Percentiles rank a stretch among this genome's conserved stretches.
Conservation (phyloP, 2,329 filamentous ascomycete genomes). For the Chaetomiaceae sp. region DNA sequence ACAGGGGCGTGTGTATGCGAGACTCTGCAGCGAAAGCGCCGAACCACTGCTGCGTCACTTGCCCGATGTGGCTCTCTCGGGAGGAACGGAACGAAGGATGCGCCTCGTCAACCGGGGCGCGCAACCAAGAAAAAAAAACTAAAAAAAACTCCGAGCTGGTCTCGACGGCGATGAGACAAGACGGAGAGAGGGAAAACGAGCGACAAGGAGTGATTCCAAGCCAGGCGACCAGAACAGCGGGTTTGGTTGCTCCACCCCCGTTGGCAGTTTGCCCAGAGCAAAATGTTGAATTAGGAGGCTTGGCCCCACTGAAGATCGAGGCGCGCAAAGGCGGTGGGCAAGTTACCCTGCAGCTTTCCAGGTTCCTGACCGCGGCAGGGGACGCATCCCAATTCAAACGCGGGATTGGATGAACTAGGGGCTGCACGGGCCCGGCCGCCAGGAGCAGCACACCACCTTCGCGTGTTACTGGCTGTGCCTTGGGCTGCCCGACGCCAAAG, state of each 20-base stretch:
- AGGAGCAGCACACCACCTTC: too few species aligned
- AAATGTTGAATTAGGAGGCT: constrained; percentile 26
- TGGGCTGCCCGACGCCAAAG: too few species aligned
- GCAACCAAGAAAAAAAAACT: too few species aligned
- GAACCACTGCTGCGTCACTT: background rate
- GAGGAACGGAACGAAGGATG: background rate
- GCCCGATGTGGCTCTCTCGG: background rate
- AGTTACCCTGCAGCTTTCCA: constrained; percentile 10
- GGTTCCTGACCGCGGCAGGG: background rate
- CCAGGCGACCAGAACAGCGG: background rate
- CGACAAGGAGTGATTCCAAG: constrained; percentile 12
- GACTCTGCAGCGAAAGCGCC: background rate
- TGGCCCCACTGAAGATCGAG: constrained; percentile 20
- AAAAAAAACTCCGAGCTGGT: background rate
- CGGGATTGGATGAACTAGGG: constrained; percentile 11
- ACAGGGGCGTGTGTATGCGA: background rate
- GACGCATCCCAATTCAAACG: constrained; percentile 9
- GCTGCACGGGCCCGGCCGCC: background rate
- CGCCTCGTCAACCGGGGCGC: constrained; percentile 1
- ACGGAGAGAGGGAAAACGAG: constrained; percentile 15
- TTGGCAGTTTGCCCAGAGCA: constrained; percentile 2
- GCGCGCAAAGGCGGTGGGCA: constrained; percentile 19
- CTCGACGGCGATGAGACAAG: background rate
- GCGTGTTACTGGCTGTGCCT: too few species aligned
- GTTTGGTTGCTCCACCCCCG: constrained; percentile 14